Evolutionary conservation across 192 early-diverging fungal genomes (phyloP), one percentile per base, ranked within the genome.

Genomic region (Coemansia sp.): DNA sequence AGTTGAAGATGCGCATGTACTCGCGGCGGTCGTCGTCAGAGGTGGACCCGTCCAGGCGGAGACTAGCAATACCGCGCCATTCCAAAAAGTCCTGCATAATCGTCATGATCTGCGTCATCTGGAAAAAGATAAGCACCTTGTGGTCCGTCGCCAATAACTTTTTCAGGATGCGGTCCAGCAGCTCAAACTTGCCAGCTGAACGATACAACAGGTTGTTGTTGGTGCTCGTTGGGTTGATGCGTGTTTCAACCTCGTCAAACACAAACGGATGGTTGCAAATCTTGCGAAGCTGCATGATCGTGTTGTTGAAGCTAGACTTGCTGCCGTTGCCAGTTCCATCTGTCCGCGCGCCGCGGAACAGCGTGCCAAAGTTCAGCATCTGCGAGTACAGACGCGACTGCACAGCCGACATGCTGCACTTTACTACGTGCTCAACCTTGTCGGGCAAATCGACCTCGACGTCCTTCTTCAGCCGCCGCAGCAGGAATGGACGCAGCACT

Each of bases 181-280:
- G 84, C 72, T 98, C 97, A 72, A 99, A 97, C 80, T 99, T 99
- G 56, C 97, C 97, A 8, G 92, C 85, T 3, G 87, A 84, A 43
- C 95, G 87, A 71, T 79, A 97, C 37, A 99, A 71, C 37, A 87
- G 83, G 56, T 86, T 85, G 74, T 95, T 94, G 49, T 85, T 92
- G 17, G 62, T 71, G 38, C 84, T 71, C 24, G 70, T 57, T 5
- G 92, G 92, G 67, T 94, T 93, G 76, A 99, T 81, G 21, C 84
- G 71, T 27, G 86, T 78, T 67, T 97, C 95, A 0, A 99, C 95
- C 63, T 93, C 91, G 52, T 91, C 89, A 84, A 94, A 98, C 14
- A 97, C 94, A 75, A 91, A 99, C 51, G 97, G 97, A 79, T 99
- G 97, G 81, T 98, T 99, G 76, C 93, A 94, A 66, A 99, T 92